A percentile compares a stretch with the other conserved stretches of the same genome.
Evolutionary conservation across 1,284 basidiomycete genomes (phyloP).

Genomic region (Xanthoconium separans): DNA sequence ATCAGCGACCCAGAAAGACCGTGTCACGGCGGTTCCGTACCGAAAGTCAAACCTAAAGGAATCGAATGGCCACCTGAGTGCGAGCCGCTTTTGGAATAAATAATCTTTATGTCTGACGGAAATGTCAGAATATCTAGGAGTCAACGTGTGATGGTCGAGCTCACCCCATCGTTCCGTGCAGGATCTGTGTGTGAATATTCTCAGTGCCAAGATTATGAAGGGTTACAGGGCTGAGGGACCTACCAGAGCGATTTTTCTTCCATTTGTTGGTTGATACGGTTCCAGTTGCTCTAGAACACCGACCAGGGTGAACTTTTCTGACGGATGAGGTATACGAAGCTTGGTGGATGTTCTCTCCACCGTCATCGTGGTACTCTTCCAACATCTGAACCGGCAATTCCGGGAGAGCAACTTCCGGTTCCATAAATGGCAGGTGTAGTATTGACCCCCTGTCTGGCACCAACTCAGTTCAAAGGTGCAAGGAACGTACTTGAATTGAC

Average conservation of each 20-base stretch:
- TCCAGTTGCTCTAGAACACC: conserved; percentile 65
- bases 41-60: conserved; percentile 86
- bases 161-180: conserved; percentile 78
- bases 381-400: neutral
- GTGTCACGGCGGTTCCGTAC: conserved; percentile 40
- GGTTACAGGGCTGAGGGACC: conserved; percentile 26
- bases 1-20: neutral
- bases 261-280: conserved; percentile 48
- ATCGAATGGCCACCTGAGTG: conserved; percentile 64
- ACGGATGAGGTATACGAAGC: conserved; percentile 55
- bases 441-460: conserved; percentile 5
- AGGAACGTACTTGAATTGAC: neutral
- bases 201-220: conserved; percentile 6
- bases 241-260: conserved; percentile 67
- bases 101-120: conserved; percentile 75
- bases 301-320: conserved; percentile 49
- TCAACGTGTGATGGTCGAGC: conserved; percentile 12
- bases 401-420: conserved; percentile 2
- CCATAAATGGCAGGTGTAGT: conserved; percentile 29
- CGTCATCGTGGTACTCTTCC: conserved; percentile 31
- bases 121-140: neutral
- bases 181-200: conserved; percentile 49
- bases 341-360: conserved; percentile 42
- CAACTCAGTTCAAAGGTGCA: too few species aligned
- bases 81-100: conserved; percentile 75